These are phyloP conservation scores for Zygnema cylindricum DNA, from an alignment of 139 green algal species.

Conservation along the genomic window DNA sequence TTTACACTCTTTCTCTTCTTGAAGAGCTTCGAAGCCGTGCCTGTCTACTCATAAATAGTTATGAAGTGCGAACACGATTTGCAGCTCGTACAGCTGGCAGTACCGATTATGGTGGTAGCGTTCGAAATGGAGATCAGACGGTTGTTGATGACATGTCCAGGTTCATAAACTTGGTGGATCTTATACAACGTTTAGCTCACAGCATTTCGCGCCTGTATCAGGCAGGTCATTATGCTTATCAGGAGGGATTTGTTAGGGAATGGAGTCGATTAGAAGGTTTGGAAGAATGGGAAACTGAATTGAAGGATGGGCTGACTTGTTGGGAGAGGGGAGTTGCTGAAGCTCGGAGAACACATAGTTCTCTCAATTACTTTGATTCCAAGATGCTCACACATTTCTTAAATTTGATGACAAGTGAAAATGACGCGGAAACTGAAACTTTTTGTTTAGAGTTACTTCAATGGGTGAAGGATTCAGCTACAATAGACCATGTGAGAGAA, in stretches of 20 bases:
- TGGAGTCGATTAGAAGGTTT: not conserved
- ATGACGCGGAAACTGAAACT: not conserved
- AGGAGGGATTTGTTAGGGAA: not conserved
- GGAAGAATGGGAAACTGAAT: not conserved
- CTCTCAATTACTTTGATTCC: not conserved
- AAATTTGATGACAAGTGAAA: not conserved
- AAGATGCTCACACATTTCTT: not conserved
- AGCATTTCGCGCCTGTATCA: not conserved
- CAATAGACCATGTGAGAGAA: not conserved
- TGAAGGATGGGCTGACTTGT: not conserved
- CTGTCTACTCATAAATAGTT: not conserved
- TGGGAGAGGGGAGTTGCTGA: not conserved
- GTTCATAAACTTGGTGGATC: not conserved
- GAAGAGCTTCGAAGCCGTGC: slow-evolving; percentile 18
- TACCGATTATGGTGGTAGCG: not conserved
- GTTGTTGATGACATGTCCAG: not conserved
- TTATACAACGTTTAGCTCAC: not conserved
- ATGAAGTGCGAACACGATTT: not conserved
- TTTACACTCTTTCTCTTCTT: not conserved
- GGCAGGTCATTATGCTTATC: not conserved
- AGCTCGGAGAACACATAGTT: not conserved
- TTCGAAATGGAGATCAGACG: not conserved
- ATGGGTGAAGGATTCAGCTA: not conserved
- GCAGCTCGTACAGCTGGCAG: not conserved
- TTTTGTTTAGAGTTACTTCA: not conserved